Evolutionary conservation across 1,139 yeast species (phyloP), one percentile per base, ranked within the genome.

Genomic region (Pichia sp.): DNA sequence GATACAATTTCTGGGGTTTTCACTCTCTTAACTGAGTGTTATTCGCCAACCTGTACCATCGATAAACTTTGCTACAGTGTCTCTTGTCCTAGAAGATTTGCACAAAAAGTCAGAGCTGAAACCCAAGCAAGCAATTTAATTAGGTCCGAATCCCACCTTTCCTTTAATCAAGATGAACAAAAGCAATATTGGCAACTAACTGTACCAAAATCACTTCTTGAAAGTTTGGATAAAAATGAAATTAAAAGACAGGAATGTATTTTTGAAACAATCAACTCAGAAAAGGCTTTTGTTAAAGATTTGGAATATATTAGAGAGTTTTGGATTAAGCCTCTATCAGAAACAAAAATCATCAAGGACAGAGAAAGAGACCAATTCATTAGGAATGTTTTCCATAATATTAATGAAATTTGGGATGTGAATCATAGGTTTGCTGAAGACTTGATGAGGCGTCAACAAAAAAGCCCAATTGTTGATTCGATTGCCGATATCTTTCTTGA

Each of bases 1-100:
- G 59, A 57, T n/a, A 59, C 77, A 1, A 89, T 87, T 13, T 87
- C 87, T 65, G 98, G 98, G 57, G 96, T 92, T 6, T 94, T 92
- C 64, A 90, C 96, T 1, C 71, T 92, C 42, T 71, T 92, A 54
- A 87, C 97, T 0, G 96, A 90, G 60, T 92, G 98, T 68, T 92
- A 92, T 62, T 89, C 97, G 0, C 96, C 98, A 34, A 92, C 98
- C 0, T 92, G 98, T 69, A 84, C 96, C 5, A 72, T 95, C 48
- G 95, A 88, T 61, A 74, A 79, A 35, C 71, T 92, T 40, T 92
- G 98, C 68, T 92, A 92, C 67, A 85, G 96, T 47, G 90, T 92
- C 57, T 95, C 97, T n/a, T 92, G 98, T 68, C 98, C 98, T 12
- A 77, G 97, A 57, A 77, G 98, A 56, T 71, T 92, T 44, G 98